Base-by-base conservation (phyloP, 2,329 filamentous ascomycete species). In the Stagonosporopsis vannaccii region DNA sequence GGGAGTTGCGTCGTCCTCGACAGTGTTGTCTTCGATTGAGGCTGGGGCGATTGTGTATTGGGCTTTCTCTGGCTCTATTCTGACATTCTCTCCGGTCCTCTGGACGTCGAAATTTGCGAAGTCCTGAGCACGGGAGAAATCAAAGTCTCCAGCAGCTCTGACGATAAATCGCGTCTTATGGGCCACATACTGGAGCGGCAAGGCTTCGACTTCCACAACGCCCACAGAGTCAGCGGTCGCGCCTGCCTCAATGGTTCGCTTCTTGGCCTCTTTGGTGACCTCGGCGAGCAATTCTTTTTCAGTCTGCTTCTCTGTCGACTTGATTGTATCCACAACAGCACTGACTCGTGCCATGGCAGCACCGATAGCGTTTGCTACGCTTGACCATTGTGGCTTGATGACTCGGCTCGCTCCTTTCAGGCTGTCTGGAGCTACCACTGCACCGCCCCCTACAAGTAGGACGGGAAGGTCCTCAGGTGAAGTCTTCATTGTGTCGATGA, bases 281-380 rank as follows among this genome's bases (percentile, higher is more conserved):
- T 78, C 72, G 6, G 67, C 70, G 2, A 79, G 46, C 9, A 75
- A 30, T 25, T 74, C 72, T 48, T 73, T 75, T 7, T 66, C 59
- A 2, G 60, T 69, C 12, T 66, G 69, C 51, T 71, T 70, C 35
- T 77, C 74, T 0, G 73, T 77, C 1, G 73, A 76, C 44, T 76
- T 72, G 6, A 80, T 67, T 0, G 75, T 78, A 11, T 77, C 72
- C 1, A 82, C 81, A 15, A 73, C 66, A 28, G 68, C 65, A 55
- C 83, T 86, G 2, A 88, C 84, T 35, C 84, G 77, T 1, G 85
- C 84, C 54, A 85, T 86, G 0, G 86, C 86, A 8, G 86, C 86
- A 1, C 86, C 86, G 9, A 89, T 85, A 0, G 86, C 86, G 64
- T 89, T 89, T 8, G 87, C 86, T 1, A 88, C 84, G 3, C 80